Percentiles rank a stretch among this genome's conserved stretches.
These are phyloP conservation scores for Galerina sulciceps DNA, from an alignment of 768 basidiomycete genomes.

Conservation along the genomic window DNA sequence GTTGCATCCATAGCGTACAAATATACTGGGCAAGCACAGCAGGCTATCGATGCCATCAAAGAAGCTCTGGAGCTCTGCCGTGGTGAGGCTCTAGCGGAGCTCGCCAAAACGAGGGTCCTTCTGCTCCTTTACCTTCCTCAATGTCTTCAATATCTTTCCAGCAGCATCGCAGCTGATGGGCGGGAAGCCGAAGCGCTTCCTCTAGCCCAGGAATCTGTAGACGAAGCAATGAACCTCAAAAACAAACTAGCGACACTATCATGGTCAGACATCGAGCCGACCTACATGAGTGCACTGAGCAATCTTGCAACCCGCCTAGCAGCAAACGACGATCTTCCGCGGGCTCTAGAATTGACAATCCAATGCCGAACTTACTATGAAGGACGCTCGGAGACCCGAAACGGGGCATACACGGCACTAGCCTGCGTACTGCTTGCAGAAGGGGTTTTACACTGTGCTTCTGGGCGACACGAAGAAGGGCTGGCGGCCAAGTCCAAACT, in stretches of 20 bases:
- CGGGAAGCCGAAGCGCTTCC: constrained; percentile 6
- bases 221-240: constrained; percentile 1
- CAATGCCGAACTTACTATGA: constrained; percentile 7
- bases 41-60: constrained; percentile 2
- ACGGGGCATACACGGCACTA: not conserved
- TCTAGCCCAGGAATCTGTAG: constrained; percentile 6
- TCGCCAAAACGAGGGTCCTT: not conserved
- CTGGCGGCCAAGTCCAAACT: not conserved
- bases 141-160: constrained; percentile 1
- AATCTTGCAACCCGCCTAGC: constrained; percentile 8
- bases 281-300: not conserved
- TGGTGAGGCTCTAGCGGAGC: not conserved
- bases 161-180: constrained; percentile 1
- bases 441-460: not conserved
- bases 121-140: constrained; percentile 1
- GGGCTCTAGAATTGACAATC: not conserved
- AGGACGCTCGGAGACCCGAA: not conserved
- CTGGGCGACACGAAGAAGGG: constrained; percentile 9
- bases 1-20: constrained; percentile 3
- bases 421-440: constrained; percentile 1
- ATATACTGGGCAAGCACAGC: not conserved
- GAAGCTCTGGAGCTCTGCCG: constrained; percentile 12
- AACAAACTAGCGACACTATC: constrained; percentile 3
- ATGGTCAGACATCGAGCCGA: constrained; percentile 12
- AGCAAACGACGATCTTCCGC: not conserved